Evolutionary conservation across 495 filamentous ascomycete species (phyloP), one percentile per base, ranked within the genome.

Genomic region (Penicillium bialowiezense): DNA sequence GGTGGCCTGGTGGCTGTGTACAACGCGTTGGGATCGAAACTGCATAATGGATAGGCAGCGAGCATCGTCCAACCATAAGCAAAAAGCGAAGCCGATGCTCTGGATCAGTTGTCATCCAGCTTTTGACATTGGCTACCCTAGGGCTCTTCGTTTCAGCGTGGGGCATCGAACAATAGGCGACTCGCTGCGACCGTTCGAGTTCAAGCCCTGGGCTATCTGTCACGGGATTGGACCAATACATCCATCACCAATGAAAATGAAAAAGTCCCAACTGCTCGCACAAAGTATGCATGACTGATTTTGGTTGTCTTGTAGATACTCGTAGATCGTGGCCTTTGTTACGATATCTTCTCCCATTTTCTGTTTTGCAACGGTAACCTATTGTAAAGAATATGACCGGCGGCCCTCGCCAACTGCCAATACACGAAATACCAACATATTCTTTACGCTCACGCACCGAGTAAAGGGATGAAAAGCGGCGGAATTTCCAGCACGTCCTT

Each of bases 361-460:
- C 10, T 44, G 17, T 21, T n/a, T 47, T 8, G 23, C 23, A 26
- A 8, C 23, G 8, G 23, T 26, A 26, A 8, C 4, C 23, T 3
- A 31, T 32, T 23, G 45, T 39, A 35, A 42, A 31, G 8, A 44
- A 26, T 26, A 50, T 19, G 10, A 14, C 28, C 31, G 48, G 24
- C 35, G 23, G 24, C 15, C 48, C 36, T 21, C 33, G 31, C 37
- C 36, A 40, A 32, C 46, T 26, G 34, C 29, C 14, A 51, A 55
- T 50, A 45, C 47, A 24, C 14, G 5, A 36, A 38, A 49, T 35
- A 38, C 41, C 26, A 7, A 44, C 19, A 41, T 26, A 20, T 20
- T 14, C 14, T 20, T 44, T 62, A 59, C 37, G 59, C 34, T 62
- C 59, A 62, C 59, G 59, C 59, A 62, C 59, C 56, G 55, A 59